phyloP scores from a whole-genome alignment of 176 grass and related monocot species.

The Aegilops tauschii region DNA sequence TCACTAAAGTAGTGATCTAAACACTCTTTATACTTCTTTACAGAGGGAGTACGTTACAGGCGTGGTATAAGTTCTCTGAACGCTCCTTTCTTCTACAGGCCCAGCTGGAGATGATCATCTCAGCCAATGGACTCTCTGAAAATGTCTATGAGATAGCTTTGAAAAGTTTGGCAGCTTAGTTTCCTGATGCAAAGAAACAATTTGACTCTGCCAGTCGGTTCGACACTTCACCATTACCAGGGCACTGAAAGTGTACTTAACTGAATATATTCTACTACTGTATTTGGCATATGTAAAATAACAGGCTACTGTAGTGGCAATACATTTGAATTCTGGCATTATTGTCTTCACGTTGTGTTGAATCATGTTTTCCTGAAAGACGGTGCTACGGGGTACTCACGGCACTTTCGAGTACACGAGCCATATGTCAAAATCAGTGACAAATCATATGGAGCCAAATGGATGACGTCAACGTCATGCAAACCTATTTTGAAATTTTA shows the following conservation, averaged over 20 bases:
- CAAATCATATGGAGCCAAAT: too few relatives aligned
- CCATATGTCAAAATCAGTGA: too few relatives aligned
- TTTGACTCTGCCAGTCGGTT: background rate
- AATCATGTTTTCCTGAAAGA: background rate
- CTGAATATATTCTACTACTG: background rate
- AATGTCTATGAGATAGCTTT: slow-evolving; percentile 95
- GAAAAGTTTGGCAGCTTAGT: slow-evolving; percentile 79
- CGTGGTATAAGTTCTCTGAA: background rate
- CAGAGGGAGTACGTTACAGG: background rate
- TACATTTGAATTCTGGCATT: background rate
- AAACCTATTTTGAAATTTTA: too few relatives aligned
- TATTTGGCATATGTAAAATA: background rate
- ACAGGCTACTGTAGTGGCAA: background rate
- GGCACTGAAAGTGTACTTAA: background rate
- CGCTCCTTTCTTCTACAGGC: slow-evolving; percentile 43
- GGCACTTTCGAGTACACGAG: too few relatives aligned
- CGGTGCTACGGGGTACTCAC: too few relatives aligned
- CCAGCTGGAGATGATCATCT: slow-evolving; percentile 88
- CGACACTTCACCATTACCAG: background rate
- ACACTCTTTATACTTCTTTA: too few relatives aligned
- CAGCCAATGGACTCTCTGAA: slow-evolving; percentile 90
- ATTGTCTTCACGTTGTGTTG: background rate
- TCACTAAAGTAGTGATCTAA: too few relatives aligned
- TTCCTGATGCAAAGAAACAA: background rate
- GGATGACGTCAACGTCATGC: too few relatives aligned